phyloP scores from a whole-genome alignment of 352 stramenopile genomes.

The Phytophthora chlamydospora region DNA sequence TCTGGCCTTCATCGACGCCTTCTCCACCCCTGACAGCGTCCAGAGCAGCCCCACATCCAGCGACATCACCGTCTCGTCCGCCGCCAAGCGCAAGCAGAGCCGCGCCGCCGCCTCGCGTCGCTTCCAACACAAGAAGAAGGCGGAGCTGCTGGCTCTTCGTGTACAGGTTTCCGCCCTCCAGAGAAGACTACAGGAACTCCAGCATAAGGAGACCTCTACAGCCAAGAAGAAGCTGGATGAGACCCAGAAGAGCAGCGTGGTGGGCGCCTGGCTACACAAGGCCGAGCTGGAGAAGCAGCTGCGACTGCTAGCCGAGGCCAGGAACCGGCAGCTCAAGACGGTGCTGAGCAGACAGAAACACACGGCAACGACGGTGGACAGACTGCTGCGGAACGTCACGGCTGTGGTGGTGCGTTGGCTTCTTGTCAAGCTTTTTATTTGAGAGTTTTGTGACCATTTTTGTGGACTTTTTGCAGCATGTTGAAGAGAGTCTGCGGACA shows the following conservation, averaged over 20 bases:
- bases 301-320: conserved; percentile 2
- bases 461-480: conserved; percentile 4
- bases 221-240: conserved; percentile 2
- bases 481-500: conserved; percentile 17
- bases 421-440: neutral
- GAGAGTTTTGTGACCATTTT: neutral
- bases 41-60: conserved; percentile 1
- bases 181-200: conserved; percentile 12
- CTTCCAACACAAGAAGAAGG: conserved; percentile 31
- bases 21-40: conserved; percentile 3
- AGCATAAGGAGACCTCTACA: neutral
- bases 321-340: conserved; percentile 18
- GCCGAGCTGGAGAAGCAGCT: conserved; percentile 14
- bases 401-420: conserved; percentile 12
- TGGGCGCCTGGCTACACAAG: conserved; percentile 2
- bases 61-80: too few relatives aligned
- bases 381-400: conserved; percentile 17
- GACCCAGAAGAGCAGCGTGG: conserved; percentile 9
- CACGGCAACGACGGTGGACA: conserved; percentile 1
- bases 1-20: conserved; percentile 25
- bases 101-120: conserved; percentile 22
- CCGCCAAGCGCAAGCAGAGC: conserved; percentile 9
- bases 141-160: conserved; percentile 16
- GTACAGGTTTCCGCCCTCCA: conserved; percentile 8
- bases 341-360: conserved; percentile 12